Evolutionary conservation across 169 alveolate genomes (phyloP).

Genomic region (Plasmodium relictum): DNA sequence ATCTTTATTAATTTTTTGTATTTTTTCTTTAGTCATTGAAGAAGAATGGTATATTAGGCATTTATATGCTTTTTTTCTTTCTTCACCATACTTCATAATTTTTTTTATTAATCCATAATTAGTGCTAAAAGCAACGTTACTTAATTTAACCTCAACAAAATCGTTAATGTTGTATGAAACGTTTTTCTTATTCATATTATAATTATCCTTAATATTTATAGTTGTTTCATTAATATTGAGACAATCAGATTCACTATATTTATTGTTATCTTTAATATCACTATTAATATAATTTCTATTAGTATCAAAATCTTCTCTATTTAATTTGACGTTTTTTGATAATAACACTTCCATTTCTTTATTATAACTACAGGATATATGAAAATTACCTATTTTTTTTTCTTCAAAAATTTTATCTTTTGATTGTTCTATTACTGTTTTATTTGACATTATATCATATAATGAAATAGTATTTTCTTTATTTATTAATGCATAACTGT

Average conservation of each 20-base stretch:
- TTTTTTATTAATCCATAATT: constrained; percentile 71
- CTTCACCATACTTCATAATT: constrained; percentile 73
- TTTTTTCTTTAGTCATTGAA: constrained; percentile 64
- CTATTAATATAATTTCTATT: background rate
- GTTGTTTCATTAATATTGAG: too few relatives aligned
- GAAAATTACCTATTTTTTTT: constrained; percentile 9
- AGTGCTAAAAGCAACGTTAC: constrained; percentile 62
- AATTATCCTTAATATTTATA: background rate
- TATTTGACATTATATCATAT: constrained; percentile 21
- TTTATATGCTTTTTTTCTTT: constrained; percentile 77
- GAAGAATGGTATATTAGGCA: constrained; percentile 69
- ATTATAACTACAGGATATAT: constrained; percentile 41
- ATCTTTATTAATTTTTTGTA: constrained; percentile 43
- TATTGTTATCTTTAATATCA: background rate
- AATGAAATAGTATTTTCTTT: constrained; percentile 14
- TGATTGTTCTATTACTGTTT: constrained; percentile 24
- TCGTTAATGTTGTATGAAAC: constrained; percentile 1
- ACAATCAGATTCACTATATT: background rate
- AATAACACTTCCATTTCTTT: constrained; percentile 59
- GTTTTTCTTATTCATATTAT: background rate
- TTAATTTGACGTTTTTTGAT: constrained; percentile 4
- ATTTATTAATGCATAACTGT: constrained; percentile 42
- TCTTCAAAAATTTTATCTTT: constrained; percentile 10
- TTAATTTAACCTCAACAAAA: constrained; percentile 68
- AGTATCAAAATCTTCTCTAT: background rate